Base-by-base conservation (phyloP, 306 rosid species). In the Fragaria nilgerrensis region DNA sequence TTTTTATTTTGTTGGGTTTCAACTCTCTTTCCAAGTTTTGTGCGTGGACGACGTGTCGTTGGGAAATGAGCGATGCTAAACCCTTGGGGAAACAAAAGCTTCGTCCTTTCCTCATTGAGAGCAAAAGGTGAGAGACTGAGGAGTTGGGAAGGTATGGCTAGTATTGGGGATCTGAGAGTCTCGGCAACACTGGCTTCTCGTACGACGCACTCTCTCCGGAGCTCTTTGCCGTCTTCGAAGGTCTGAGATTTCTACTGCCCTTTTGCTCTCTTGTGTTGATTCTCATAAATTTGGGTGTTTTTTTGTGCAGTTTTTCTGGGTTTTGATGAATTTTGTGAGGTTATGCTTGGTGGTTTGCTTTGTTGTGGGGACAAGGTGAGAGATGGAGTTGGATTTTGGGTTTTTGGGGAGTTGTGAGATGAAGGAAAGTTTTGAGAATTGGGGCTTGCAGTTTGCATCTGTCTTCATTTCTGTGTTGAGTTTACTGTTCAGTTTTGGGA, bases 121-220 rank as follows among this genome's bases (percentile, higher is more conserved):
- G 62, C 22, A 70, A 45, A 12, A 37, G 67, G 22, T 27, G 22
- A 13, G 22, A 14, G 45, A 34, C 43, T 9, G 48, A 25, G 73
- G 68, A 53, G 32, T 44, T 53, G 50, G 36, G 70, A 41, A 67
- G 68, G 74, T 72, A 95, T 95, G 98, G 90, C 91, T 78, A 79
- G 87, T 80, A 79, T 84, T 44, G 91, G 96, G 79, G 89, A 89
- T 80, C 86, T 92, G 47, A 90, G 92, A 56, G 91, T 92, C 78
- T 88, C 95, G 12, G 90, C 91, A 8, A 81, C 94, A 27, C 83
- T 91, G 81, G 89, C 84, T 68, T 93, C 91, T 68, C 78, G 82
- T 79, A 84, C 85, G 70, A 61, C 88, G n/a, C 77, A 75, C 77
- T 82, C 87, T 41, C 68, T 82, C 74, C 91, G 86, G 75, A 68